Conservation (phyloP, 1,284 basidiomycete species). For the Xerocomus nothofagi region DNA sequence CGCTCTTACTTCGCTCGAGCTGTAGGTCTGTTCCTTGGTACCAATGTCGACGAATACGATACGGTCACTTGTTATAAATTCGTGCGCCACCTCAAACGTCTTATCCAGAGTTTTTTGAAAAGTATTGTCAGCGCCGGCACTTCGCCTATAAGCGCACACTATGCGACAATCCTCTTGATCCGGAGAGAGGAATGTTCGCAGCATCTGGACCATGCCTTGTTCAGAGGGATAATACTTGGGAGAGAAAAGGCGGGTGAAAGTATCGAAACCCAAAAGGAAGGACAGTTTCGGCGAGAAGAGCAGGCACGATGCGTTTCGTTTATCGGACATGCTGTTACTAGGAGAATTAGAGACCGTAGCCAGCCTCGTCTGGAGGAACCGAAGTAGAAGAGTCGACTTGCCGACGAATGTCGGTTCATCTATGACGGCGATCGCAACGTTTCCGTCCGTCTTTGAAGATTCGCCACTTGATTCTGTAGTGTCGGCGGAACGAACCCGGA, state of each 20-base stretch:
- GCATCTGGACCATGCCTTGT: constrained; percentile 51
- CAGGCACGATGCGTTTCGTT: constrained; percentile 16
- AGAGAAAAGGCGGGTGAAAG: constrained; percentile 81
- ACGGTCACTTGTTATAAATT: constrained; percentile 52
- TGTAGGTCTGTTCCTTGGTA: constrained; percentile 56
- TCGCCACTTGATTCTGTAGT: constrained; percentile 4
- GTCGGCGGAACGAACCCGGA: constrained; percentile 36
- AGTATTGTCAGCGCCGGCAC: constrained; percentile 17
- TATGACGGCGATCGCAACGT: constrained; percentile 80
- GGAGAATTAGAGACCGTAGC: constrained; percentile 19
- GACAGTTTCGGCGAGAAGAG: constrained; percentile 45
- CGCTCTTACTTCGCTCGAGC: constrained; percentile 72
- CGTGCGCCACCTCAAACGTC: constrained; percentile 40
- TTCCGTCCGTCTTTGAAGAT: constrained; percentile 31
- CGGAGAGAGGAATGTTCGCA: constrained; percentile 63
- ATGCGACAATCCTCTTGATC: constrained; percentile 65
- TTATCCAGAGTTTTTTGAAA: constrained; percentile 33
- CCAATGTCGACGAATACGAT: constrained; percentile 65
- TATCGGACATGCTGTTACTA: not conserved
- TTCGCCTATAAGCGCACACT: constrained; percentile 66
- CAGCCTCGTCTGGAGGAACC: constrained; percentile 48
- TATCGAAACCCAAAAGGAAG: constrained; percentile 87
- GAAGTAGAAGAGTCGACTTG: constrained; percentile 70
- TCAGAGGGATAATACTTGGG: constrained; percentile 74
- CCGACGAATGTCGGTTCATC: constrained; percentile 88